These are phyloP conservation scores for Plasmodium cynomolgi DNA, from an alignment of 169 alveolate genomes.

Conservation along the genomic window DNA sequence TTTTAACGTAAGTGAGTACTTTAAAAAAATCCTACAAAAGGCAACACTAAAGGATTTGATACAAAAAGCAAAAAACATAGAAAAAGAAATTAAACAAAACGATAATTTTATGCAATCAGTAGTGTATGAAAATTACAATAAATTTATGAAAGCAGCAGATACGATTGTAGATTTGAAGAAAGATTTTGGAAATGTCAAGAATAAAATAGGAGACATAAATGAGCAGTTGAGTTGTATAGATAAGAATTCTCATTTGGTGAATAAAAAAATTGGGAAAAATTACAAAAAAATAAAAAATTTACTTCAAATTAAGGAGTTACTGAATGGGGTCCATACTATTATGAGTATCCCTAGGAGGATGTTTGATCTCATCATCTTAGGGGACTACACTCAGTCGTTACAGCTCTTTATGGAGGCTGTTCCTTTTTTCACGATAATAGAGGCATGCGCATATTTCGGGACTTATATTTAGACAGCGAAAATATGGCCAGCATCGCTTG, in stretches of 20 bases:
- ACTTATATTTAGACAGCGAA: conserved; percentile 43
- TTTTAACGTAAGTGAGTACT: conserved; percentile 67
- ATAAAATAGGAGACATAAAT: conserved; percentile 51
- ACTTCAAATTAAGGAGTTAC: conserved; percentile 52
- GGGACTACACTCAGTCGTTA: conserved; percentile 21
- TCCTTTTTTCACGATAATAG: conserved; percentile 55
- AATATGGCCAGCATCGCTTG: conserved; percentile 69
- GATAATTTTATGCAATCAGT: conserved; percentile 89
- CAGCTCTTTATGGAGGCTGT: conserved; percentile 36
- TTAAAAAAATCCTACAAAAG: conserved; percentile 54
- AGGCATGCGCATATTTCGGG: conserved; percentile 1
- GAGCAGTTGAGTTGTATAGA: conserved; percentile 28
- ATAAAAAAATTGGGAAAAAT: background rate
- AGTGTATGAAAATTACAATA: conserved; percentile 91
- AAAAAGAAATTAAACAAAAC: conserved; percentile 72
- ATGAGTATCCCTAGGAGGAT: conserved; percentile 62
- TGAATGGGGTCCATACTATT: conserved; percentile 30
- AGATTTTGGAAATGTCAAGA: conserved; percentile 73
- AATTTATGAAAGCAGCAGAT: conserved; percentile 91
- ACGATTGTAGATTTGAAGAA: conserved; percentile 83
- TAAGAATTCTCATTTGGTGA: conserved; percentile 10
- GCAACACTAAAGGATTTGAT: conserved; percentile 64
- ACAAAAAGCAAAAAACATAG: conserved; percentile 30
- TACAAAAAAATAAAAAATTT: conserved; percentile 49
- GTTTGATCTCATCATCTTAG: conserved; percentile 12